Evolutionary conservation across 106 monocot genomes (phyloP).

Genomic region (Acanthochlamys bracteata): DNA sequence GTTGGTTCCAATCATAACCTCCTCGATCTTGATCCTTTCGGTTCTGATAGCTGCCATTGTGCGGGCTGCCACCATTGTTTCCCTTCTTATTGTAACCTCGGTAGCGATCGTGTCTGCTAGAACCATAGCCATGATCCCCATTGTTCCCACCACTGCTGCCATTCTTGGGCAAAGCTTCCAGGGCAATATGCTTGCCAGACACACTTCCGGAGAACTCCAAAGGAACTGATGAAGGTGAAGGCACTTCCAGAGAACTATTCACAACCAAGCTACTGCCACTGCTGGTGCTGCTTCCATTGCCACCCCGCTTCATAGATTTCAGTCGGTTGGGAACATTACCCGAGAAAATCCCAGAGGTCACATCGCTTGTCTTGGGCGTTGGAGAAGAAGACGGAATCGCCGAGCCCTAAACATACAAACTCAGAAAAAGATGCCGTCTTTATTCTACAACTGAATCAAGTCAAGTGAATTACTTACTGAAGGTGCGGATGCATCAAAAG

Average conservation of each 20-base stretch:
- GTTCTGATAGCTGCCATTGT: slow-evolving; percentile 17
- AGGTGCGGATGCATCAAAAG: slow-evolving; percentile 22
- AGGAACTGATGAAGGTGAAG: not conserved
- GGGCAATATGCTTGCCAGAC: not conserved
- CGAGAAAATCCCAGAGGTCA: not conserved
- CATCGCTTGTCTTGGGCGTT: not conserved
- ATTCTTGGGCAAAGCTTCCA: slow-evolving; percentile 2
- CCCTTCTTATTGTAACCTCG: slow-evolving; percentile 29
- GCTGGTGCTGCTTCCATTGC: not conserved
- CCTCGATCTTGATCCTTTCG: slow-evolving; percentile 39
- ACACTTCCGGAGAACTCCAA: not conserved
- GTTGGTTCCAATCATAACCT: slow-evolving; percentile 24
- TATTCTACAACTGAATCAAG: not conserved
- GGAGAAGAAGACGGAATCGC: not conserved
- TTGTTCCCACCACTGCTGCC: slow-evolving; percentile 4
- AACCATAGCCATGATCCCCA: slow-evolving; percentile 26
- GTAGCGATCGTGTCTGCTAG: slow-evolving; percentile 29
- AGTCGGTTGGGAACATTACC: not conserved
- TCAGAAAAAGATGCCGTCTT: not conserved
- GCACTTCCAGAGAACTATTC: not conserved
- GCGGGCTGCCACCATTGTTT: slow-evolving; percentile 11
- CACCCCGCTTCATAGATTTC: slow-evolving; percentile 10
- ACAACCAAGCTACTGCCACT: not conserved
- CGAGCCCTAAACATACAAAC: slow-evolving; percentile 9
- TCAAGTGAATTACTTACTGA: slow-evolving; percentile 1